Conservation (phyloP, 2,329 filamentous ascomycete species). For the Delphinella strobiligena region DNA sequence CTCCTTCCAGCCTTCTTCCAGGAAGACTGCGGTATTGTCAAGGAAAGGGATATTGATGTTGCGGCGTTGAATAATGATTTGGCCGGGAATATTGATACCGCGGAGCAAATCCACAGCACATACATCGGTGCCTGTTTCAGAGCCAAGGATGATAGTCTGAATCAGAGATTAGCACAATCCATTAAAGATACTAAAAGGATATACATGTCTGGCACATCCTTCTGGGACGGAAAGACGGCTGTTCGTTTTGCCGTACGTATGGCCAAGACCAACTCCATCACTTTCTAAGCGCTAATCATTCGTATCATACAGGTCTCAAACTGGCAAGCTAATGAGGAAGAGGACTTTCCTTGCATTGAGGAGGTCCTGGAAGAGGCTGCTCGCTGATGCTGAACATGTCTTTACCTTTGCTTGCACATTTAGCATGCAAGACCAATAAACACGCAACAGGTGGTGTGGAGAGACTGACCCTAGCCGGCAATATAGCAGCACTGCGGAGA, state of each 20-base stretch:
- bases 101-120: constrained; percentile 37
- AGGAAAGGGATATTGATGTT: too few relatives aligned
- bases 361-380: constrained; percentile 40
- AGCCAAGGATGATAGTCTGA: constrained; percentile 53
- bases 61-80: too few relatives aligned
- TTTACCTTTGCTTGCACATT: too few relatives aligned
- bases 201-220: constrained; percentile 74
- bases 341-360: constrained; percentile 54
- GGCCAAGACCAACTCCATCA: too few relatives aligned
- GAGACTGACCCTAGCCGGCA: too few relatives aligned
- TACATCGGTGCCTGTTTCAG: constrained; percentile 69
- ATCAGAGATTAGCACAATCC: constrained; percentile 51
- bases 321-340: constrained; percentile 61
- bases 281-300: too few relatives aligned
- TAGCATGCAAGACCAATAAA: too few relatives aligned
- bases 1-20: constrained; percentile 41
- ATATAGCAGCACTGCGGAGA: too few relatives aligned
- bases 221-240: constrained; percentile 62
- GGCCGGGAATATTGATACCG: constrained; percentile 22
- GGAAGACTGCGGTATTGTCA: constrained; percentile 2
- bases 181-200: constrained; percentile 67
- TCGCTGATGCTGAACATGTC: neutral
- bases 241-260: constrained; percentile 63
- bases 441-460: too few relatives aligned
- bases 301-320: constrained; percentile 44